Base-by-base conservation (phyloP, 2,329 filamentous ascomycete genomes). In the Lachnellula cervina region DNA sequence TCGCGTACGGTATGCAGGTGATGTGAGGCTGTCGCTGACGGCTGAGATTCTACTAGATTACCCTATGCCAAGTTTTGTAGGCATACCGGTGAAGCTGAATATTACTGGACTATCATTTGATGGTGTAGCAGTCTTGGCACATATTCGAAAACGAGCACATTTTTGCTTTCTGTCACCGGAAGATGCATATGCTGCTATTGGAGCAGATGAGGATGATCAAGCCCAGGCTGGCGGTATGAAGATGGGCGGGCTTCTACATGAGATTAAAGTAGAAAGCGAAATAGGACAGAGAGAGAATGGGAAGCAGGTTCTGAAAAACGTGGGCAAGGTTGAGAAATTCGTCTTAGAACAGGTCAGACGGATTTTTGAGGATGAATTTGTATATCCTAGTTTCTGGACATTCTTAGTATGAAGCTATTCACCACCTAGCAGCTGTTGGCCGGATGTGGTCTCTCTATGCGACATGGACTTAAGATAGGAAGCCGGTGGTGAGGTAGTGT, bases 311-410 rank as follows among this genome's bases (percentile, higher is more conserved):
- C 76, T 99, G 58, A 97, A 97, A 79, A 99, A 99, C 71, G 93
- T 99, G 49, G 93, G 94, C 57, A 99, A 99, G 78, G 94, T 99
- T 56, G 94, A 99, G 76, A 88, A 90, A 66, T 99, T 99, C 71
- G 90, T 99, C 55, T 79, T 99, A 57, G 93, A 97, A 71, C 93
- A 97, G 73, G 94, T 99, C 59, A 85, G 93, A 69, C 83, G 91
- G 68, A 97, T 99, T 65, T 97, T 99, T 68, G 94, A 99, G 73
- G 94, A 97, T 70, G 94, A 99, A 72, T 94, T 97, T 74, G 92
- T 97, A 59, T 97, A 96, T 74, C 94, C 94, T 45, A 97, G 92
- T 72, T 97, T 95, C 73, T 97, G 93, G 92, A 97, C 93, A 0
- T 97, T 97, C 72, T 76, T 99, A 66, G 87, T 97, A 45, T 96